These are phyloP conservation scores for Candida chilensis DNA, from an alignment of 805 yeast genomes.

Conservation along the genomic window DNA sequence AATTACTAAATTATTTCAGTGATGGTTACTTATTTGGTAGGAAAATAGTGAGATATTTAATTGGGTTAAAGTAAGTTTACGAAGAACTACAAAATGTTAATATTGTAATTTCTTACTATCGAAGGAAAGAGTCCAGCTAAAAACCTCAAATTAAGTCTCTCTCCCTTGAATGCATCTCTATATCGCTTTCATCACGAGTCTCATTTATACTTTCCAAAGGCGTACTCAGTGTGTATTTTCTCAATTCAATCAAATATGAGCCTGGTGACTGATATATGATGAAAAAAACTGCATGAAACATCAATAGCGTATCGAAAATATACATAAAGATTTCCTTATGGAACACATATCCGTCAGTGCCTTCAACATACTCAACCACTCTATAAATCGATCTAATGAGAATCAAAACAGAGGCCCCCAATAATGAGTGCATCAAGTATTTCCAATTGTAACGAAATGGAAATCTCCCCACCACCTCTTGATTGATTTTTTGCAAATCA, in stretches of 20 bases:
- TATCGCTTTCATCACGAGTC: too few species aligned
- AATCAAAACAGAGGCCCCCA: conserved; percentile 8
- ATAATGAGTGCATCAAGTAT: conserved; percentile 2
- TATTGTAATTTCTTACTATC: too few species aligned
- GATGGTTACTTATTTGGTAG: too few species aligned
- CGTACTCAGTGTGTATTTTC: conserved; percentile 3
- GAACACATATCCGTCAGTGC: conserved; percentile 12
- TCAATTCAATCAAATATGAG: too few species aligned
- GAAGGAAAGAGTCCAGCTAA: too few species aligned
- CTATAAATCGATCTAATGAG: conserved; percentile 20
- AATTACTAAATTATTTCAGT: too few species aligned
- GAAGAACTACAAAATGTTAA: too few species aligned
- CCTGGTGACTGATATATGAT: not conserved
- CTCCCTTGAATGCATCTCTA: too few species aligned
- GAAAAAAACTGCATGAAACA: conserved; percentile 9
- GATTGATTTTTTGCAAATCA: conserved; percentile 2
- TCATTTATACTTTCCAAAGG: conserved; percentile 4
- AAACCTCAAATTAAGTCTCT: too few species aligned
- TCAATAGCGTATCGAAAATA: conserved; percentile 15
- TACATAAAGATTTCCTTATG: conserved; percentile 15
- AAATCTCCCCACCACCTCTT: not conserved
- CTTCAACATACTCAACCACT: conserved; percentile 17
- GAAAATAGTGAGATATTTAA: too few species aligned
- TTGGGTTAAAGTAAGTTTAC: too few species aligned
- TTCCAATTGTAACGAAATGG: conserved; percentile 3